Conservation (phyloP, 768 basidiomycete species). For the Cubamyces sp. region DNA sequence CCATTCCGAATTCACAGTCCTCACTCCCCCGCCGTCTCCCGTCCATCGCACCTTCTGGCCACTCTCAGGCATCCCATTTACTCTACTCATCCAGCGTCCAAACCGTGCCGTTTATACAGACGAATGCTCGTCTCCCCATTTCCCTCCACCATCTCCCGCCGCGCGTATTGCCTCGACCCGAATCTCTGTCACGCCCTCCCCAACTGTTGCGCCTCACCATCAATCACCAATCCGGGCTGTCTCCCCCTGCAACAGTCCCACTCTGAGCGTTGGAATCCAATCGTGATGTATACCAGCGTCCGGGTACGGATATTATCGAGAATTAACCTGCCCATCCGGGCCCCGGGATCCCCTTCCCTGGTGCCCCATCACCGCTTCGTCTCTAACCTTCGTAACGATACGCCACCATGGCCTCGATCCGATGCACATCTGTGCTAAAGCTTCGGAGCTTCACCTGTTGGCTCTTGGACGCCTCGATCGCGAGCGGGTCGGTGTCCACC, state of each 20-base stretch:
- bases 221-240: constrained; percentile 15
- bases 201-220: constrained; percentile 17
- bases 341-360: constrained; percentile 18
- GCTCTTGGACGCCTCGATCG: constrained; percentile 91
- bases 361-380: constrained; percentile 3
- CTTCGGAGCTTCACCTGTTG: constrained; percentile 93
- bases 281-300: constrained; percentile 7
- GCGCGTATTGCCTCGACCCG: constrained; percentile 10
- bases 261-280: constrained; percentile 15
- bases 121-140: constrained; percentile 2
- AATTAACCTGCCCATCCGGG: neutral
- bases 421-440: constrained; percentile 98
- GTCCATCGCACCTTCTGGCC: neutral
- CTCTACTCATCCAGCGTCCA: neutral
- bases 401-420: constrained; percentile 97
- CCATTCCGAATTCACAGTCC: constrained; percentile 1
- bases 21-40: neutral
- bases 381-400: constrained; percentile 86
- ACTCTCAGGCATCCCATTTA: neutral
- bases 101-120: neutral
- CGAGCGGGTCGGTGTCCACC: constrained; percentile 92
- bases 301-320: neutral
- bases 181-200: constrained; percentile 11
- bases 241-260: neutral
- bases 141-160: neutral